Percentiles rank a stretch among this genome's conserved stretches.
Evolutionary conservation across 2,329 filamentous ascomycete genomes (phyloP).

Genomic region (Botryotinia narcissicola): DNA sequence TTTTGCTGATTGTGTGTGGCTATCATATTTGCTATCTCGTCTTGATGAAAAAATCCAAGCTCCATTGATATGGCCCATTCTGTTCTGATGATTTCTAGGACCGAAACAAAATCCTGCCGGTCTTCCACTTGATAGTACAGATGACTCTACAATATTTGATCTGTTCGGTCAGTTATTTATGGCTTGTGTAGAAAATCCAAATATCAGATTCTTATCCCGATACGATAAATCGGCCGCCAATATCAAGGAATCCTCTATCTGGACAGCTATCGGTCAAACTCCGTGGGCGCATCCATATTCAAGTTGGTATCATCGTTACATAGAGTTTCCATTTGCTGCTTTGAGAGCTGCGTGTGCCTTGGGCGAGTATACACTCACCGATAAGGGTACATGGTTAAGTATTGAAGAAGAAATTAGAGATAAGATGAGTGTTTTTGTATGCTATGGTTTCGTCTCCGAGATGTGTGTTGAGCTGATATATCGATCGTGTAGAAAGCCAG

Average conservation of each 20-base stretch:
- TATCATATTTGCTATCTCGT: neutral
- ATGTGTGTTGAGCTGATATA: constrained; percentile 19
- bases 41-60: neutral
- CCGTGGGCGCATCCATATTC: constrained; percentile 47
- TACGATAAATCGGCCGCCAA: constrained; percentile 51
- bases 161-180: constrained; percentile 41
- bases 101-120: constrained; percentile 40
- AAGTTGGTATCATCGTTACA: constrained; percentile 49
- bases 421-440: constrained; percentile 40
- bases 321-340: constrained; percentile 47
- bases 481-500: constrained; percentile 37
- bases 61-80: neutral
- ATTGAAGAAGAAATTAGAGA: constrained; percentile 39
- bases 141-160: constrained; percentile 32
- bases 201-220: constrained; percentile 45
- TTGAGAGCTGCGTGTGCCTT: constrained; percentile 44
- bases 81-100: constrained; percentile 9
- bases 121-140: constrained; percentile 32
- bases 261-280: constrained; percentile 47
- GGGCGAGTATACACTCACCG: constrained; percentile 48
- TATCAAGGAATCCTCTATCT: constrained; percentile 48
- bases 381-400: constrained; percentile 46
- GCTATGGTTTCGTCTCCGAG: neutral
- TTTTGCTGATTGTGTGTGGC: neutral
- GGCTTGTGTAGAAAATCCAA: constrained; percentile 35